Conservation (phyloP, 2,329 filamentous ascomycete species). For the Diaporthe capsici region DNA sequence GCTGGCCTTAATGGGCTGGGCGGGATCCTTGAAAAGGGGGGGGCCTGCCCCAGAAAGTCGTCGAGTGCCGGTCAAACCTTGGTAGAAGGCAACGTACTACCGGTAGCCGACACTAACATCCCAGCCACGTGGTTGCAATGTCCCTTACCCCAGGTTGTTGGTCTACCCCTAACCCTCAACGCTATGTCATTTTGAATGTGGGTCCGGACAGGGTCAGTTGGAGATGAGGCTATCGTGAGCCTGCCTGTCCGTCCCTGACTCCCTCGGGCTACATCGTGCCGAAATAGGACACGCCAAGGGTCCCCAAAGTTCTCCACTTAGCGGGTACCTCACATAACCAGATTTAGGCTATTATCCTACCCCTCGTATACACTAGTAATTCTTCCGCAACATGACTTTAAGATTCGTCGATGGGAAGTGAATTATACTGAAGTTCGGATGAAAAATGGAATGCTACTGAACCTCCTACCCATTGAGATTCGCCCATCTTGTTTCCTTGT, state of each 20-base stretch:
- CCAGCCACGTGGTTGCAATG: constrained; percentile 1
- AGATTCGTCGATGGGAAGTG: background rate
- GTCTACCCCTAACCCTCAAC: background rate
- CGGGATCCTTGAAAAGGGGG: background rate
- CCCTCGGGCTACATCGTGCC: constrained; percentile 4
- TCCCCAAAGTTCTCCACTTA: constrained; percentile 5
- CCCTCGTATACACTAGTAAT: background rate
- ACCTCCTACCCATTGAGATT: background rate
- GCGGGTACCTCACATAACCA: background rate
- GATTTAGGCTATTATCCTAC: constrained; percentile 3
- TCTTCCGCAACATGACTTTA: background rate
- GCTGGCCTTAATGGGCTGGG: background rate
- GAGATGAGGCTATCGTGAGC: constrained; percentile 11
- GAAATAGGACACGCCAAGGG: constrained; percentile 9
- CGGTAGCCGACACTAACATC: background rate
- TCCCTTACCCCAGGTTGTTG: background rate
- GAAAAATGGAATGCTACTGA: background rate
- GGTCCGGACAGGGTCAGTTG: no score
- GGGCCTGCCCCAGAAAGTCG: background rate
- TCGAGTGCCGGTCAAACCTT: background rate
- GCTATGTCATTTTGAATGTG: no score
- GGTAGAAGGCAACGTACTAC: background rate
- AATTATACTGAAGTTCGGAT: background rate
- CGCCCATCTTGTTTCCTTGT: background rate
- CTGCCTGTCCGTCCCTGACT: no score